A percentile compares a stretch with the other conserved stretches of the same genome.
These are phyloP conservation scores for Daedaleopsis nitida DNA, from an alignment of 768 basidiomycete genomes.

Conservation along the genomic window DNA sequence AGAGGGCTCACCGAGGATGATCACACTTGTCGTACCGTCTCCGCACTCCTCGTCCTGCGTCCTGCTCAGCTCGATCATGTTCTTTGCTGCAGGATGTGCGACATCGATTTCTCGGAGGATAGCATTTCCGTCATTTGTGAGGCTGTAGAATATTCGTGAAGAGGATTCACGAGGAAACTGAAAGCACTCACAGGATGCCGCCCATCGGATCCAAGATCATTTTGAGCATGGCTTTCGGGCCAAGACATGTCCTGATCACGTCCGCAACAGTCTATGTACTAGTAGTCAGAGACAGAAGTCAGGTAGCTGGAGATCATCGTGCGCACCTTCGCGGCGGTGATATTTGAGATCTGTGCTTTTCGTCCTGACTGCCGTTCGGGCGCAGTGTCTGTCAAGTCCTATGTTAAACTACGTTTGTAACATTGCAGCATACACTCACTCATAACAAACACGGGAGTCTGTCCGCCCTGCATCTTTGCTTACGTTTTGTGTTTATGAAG, in stretches of 20 bases:
- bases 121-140: conserved; percentile 99
- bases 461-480: conserved; percentile 42
- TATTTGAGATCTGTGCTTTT: conserved; percentile 96
- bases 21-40: conserved; percentile 97
- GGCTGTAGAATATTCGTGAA: background rate
- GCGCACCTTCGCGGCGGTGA: conserved; percentile 91
- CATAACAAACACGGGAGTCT: conserved; percentile 85
- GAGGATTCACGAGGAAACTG: background rate
- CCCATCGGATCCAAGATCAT: conserved; percentile 99
- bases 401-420: background rate
- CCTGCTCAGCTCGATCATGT: conserved; percentile 97
- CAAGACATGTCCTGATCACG: conserved; percentile 96
- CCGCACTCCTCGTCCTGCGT: conserved; percentile 99
- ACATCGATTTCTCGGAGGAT: conserved; percentile 99
- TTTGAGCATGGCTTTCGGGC: conserved; percentile 98
- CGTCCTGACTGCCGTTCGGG: conserved; percentile 93
- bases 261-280: conserved; percentile 83
- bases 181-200: conserved; percentile 78
- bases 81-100: conserved; percentile 98
- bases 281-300: background rate
- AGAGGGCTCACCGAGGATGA: conserved; percentile 79
- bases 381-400: conserved; percentile 68
- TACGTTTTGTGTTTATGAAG: conserved; percentile 2
- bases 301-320: background rate
- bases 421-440: conserved; percentile 45